Evolutionary conservation across 192 early-diverging fungal genomes (phyloP).

Genomic region (Coemansia sp.): DNA sequence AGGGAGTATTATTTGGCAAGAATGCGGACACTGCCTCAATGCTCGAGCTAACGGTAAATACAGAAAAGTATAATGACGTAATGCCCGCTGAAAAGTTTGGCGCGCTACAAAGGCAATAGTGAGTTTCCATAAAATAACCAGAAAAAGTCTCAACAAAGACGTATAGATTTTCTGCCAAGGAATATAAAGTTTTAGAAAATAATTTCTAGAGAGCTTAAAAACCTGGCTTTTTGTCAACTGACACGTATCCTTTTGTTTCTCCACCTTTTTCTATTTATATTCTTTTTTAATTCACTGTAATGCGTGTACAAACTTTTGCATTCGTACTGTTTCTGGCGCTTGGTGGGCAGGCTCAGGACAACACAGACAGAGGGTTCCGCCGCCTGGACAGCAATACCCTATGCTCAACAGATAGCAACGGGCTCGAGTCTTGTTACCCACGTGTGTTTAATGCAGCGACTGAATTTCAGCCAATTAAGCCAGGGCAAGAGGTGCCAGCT

Average conservation of each 20-base stretch:
- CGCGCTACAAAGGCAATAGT: too few species aligned
- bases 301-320: not conserved
- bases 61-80: too few species aligned
- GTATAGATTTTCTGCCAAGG: too few species aligned
- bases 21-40: too few species aligned
- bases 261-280: not conserved
- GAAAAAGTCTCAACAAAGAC: too few species aligned
- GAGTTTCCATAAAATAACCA: too few species aligned
- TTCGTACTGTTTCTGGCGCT: not conserved
- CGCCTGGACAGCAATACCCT: not conserved
- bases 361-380: not conserved
- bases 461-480: constrained; percentile 60
- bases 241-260: not conserved
- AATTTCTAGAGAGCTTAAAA: too few species aligned
- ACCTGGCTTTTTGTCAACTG: too few species aligned
- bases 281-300: not conserved
- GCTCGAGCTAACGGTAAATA: too few species aligned
- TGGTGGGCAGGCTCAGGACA: not conserved
- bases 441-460: constrained; percentile 59
- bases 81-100: too few species aligned
- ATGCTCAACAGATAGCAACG: not conserved
- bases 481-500: constrained; percentile 62
- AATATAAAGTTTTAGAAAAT: too few species aligned
- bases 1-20: too few species aligned
- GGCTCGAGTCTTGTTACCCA: constrained; percentile 56